Evolutionary conservation across 139 green algal genomes (phyloP).

Genomic region (Coelastrella sp.): DNA sequence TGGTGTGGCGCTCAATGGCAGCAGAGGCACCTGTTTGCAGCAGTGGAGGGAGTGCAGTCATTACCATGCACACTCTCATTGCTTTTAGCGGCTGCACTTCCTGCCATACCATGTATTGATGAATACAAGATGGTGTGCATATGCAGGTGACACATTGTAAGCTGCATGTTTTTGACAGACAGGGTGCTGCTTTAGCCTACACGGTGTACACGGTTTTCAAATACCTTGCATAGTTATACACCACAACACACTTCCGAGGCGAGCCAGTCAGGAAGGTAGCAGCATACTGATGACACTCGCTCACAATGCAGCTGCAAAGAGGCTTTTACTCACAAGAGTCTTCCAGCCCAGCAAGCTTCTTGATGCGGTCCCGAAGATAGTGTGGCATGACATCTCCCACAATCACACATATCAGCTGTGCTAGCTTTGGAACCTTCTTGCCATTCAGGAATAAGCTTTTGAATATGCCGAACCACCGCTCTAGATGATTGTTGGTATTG

Average conservation of each 20-base stretch:
- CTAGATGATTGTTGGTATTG: constrained; percentile 1
- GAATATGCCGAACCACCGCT: neutral
- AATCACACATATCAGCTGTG: neutral
- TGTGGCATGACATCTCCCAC: neutral
- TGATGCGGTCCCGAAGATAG: neutral
- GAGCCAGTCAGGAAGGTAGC: neutral
- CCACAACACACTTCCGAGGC: neutral
- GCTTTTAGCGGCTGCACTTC: no score
- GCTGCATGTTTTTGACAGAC: no score
- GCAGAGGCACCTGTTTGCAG: neutral
- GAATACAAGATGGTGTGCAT: no score
- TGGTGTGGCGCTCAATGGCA: neutral
- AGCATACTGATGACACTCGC: no score
- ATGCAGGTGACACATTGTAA: no score
- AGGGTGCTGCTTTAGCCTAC: no score
- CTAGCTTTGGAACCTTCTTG: neutral
- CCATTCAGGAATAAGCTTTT: neutral
- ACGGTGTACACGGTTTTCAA: no score
- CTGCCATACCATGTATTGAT: no score
- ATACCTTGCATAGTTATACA: no score
- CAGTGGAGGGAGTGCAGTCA: neutral
- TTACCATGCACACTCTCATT: neutral
- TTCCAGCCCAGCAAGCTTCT: neutral
- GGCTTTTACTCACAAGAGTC: neutral
- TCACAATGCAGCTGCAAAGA: no score